Evolutionary conservation across 2,329 filamentous ascomycete species (phyloP), one percentile per base, ranked within the genome.

Genomic region (Cordyceps cicadae): DNA sequence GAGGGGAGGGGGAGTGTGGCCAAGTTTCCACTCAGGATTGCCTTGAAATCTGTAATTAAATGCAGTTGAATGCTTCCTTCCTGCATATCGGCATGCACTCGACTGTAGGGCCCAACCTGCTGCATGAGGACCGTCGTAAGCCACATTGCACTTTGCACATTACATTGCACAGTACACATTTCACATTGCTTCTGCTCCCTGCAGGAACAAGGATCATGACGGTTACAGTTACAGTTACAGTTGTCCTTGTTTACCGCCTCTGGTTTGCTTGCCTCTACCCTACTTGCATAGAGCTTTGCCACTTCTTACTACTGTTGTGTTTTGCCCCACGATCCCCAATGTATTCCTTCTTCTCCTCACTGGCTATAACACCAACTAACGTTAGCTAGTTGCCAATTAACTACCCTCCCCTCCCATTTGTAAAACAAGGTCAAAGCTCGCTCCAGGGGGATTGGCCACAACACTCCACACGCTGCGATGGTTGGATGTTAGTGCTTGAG

Each of bases 171-270:
- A 24, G 2, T 24, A 4, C 24, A 24, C 24, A 24, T 3, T 24
- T 24, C 24, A 24, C 24, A 24, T 24, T 24, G 24, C 4, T 24
- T 24, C 24, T 14, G 12, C 34, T 21, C 19, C 39, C 46, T 32
- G 46, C 55, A 43, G 48, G 21, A 52, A 59, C 55, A 59, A 24
- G 55, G 48, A 59, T 59, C 21, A 59, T 59, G 55, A 59, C 55
- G 52, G 15, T 26, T 50, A 45, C 46, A 34, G 32, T 3, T 29
- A 59, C 55, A 59, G 15, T 26, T 50, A 45, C 46, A 34, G 32
- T 3, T 29, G 29, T 29, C 29, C 7, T 29, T 7, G 1, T 29
- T 29, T 51, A 41, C n/a, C 11, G 43, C 48, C 19, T 6, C 29
- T 32, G 29, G 5, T 8, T 5, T 8, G 6, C 50, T 26, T 2